Conservation (phyloP, 2,329 filamentous ascomycete genomes). For the Emydomyces testavorans region DNA sequence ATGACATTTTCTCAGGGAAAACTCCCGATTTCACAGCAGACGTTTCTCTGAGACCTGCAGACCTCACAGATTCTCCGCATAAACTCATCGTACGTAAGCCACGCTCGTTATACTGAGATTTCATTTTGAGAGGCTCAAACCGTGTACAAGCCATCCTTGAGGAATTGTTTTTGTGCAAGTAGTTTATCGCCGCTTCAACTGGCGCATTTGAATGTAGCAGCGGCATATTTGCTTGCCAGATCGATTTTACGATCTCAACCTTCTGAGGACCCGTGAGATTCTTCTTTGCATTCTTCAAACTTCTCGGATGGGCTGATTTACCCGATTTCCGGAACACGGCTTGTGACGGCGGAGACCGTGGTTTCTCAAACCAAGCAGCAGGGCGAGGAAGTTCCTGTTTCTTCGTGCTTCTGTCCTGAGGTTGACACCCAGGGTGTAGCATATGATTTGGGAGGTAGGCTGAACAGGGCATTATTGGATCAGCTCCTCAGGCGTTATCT, state of each 20-base stretch:
- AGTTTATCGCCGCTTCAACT: not conserved
- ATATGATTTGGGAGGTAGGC: conserved; percentile 5
- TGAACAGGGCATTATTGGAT: conserved; percentile 9
- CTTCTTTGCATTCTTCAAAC: conserved; percentile 1
- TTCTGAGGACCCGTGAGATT: conserved; percentile 1
- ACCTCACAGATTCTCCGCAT: not conserved
- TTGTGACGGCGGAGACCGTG: not conserved
- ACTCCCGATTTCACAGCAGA: not conserved
- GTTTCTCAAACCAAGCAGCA: not conserved
- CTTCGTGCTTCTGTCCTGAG: not conserved
- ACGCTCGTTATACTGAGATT: not conserved
- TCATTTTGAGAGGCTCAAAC: not conserved
- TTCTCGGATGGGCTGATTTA: not conserved
- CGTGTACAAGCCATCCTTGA: not conserved
- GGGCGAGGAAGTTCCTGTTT: conserved; percentile 7
- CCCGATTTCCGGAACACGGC: not conserved
- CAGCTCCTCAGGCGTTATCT: not conserved
- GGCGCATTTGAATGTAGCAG: conserved; percentile 9
- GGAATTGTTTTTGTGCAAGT: not conserved
- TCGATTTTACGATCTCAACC: conserved; percentile 10
- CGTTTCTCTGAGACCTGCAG: not conserved
- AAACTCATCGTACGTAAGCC: not conserved
- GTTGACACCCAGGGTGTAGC: conserved; percentile 1
- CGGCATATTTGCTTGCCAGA: conserved; percentile 10
- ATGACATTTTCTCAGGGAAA: not conserved